Conservation (phyloP, 169 alveolate genomes). For the Eimeria necatrix region DNA sequence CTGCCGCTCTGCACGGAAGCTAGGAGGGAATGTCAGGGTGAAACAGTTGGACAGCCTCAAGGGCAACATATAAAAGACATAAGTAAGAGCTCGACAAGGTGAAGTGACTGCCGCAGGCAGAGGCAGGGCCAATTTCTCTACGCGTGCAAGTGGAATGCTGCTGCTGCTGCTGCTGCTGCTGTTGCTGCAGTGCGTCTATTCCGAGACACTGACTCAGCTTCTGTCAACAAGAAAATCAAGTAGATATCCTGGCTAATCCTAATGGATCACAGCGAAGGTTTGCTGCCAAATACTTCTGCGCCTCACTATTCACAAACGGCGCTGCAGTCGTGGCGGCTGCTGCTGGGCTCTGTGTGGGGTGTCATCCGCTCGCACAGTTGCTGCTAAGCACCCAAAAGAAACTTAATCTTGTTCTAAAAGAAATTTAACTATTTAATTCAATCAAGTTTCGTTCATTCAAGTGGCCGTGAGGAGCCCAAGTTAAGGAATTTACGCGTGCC, state of each 20-base stretch:
- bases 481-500: too few relatives aligned
- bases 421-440: too few relatives aligned
- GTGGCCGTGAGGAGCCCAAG: too few relatives aligned
- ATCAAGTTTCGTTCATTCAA: too few relatives aligned
- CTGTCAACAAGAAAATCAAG: too few relatives aligned
- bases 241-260: too few relatives aligned
- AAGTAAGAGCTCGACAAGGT: neutral
- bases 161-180: neutral
- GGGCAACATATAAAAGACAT: constrained; percentile 45
- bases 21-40: constrained; percentile 27
- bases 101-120: too few relatives aligned
- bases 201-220: too few relatives aligned
- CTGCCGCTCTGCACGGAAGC: neutral
- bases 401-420: neutral
- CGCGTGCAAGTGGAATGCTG: neutral
- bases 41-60: neutral
- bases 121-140: neutral
- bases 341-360: neutral
- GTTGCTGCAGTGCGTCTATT: neutral
- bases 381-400: neutral
- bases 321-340: too few relatives aligned
- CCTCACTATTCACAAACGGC: too few relatives aligned
- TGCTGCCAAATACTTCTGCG: too few relatives aligned
- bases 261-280: too few relatives aligned
- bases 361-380: constrained; percentile 11